phyloP scores from a whole-genome alignment of 139 green algal genomes.

The Closterium sp. region DNA sequence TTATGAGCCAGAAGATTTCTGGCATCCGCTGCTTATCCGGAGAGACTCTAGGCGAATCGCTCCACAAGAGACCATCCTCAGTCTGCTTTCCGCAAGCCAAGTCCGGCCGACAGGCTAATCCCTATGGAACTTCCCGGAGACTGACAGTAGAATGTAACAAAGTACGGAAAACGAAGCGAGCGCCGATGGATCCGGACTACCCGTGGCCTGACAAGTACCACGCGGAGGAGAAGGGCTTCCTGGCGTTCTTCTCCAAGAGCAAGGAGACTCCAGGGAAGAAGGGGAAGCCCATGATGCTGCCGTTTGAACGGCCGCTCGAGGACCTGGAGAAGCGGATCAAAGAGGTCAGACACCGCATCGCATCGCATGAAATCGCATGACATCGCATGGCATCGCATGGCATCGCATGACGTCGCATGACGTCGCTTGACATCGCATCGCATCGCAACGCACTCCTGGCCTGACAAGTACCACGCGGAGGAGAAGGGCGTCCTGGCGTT shows the following conservation, averaged over 20 bases:
- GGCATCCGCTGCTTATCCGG: neutral
- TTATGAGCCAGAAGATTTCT: neutral
- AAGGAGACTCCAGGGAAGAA: neutral
- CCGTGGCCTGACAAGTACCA: conserved; percentile 51
- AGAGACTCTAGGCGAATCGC: neutral
- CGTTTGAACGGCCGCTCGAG: conserved; percentile 95
- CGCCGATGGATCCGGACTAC: conserved; percentile 46
- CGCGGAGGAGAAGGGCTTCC: conserved; percentile 40
- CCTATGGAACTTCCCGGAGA: neutral
- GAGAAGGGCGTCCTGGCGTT: conserved; percentile 46
- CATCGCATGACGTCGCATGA: too few relatives aligned
- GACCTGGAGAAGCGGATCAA: conserved; percentile 96
- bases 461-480: conserved; percentile 45
- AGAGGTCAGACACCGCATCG: conserved; percentile 68
- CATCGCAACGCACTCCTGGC: too few relatives aligned
- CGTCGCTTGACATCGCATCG: too few relatives aligned
- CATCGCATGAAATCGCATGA: neutral
- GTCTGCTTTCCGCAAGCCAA: neutral
- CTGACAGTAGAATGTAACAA: neutral
- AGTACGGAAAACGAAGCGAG: conserved; percentile 40
- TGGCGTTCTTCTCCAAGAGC: conserved; percentile 46
- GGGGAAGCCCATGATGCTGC: conserved; percentile 59
- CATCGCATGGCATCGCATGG: neutral
- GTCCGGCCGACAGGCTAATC: neutral
- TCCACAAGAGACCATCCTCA: neutral